Percentiles rank a stretch among this genome's conserved stretches.
phyloP scores from a whole-genome alignment of 345 rosid genomes.

The Abelmoschus esculentus region DNA sequence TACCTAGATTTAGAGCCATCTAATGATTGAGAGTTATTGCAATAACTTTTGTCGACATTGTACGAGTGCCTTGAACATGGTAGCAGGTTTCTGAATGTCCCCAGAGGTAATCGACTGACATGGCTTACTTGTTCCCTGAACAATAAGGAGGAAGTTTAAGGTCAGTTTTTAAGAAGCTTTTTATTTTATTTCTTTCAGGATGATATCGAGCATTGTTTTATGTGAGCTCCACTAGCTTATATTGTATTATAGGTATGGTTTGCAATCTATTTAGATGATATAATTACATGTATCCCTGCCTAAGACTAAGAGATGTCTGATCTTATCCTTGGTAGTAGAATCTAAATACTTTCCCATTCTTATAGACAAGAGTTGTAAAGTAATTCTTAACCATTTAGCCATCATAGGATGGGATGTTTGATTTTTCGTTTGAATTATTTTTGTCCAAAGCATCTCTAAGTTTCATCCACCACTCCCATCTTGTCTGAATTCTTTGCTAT shows the following conservation, averaged over 20 bases:
- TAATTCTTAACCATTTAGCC: neutral
- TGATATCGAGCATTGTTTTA: neutral
- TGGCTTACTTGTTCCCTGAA: neutral
- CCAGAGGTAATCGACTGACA: neutral
- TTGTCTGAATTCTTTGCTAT: neutral
- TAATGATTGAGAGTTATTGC: neutral
- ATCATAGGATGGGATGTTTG: too few relatives aligned
- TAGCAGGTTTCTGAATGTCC: neutral
- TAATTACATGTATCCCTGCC: neutral
- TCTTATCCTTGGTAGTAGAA: neutral
- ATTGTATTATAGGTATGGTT: slow-evolving; percentile 4
- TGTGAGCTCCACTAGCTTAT: neutral
- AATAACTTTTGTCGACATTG: neutral
- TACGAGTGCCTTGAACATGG: neutral
- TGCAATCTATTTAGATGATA: neutral
- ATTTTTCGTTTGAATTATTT: neutral
- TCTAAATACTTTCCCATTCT: too few relatives aligned
- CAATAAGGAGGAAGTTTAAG: neutral
- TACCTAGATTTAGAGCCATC: neutral
- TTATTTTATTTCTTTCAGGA: neutral
- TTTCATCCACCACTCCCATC: neutral
- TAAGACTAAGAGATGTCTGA: neutral
- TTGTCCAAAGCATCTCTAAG: slow-evolving; percentile 1
- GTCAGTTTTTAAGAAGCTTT: neutral
- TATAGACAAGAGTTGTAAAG: slow-evolving; percentile 2